Conservation (phyloP, 148 eudicot genomes). For the Cornus florida region DNA sequence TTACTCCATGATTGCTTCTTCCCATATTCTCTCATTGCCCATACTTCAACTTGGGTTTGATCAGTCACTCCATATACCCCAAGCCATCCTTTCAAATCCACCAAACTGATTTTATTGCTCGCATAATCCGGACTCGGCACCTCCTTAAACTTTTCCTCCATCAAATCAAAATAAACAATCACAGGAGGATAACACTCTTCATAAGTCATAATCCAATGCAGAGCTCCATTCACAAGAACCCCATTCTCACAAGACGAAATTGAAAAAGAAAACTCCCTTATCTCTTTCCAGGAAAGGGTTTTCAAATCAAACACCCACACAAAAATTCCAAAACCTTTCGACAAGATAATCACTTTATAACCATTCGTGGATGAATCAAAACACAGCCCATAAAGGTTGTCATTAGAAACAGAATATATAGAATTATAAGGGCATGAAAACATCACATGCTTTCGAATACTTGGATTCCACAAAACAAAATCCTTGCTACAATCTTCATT, state of each 20-base stretch:
- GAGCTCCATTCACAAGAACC: constrained; percentile 44
- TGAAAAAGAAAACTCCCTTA: constrained; percentile 31
- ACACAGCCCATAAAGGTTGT: constrained; percentile 45
- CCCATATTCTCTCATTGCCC: too few species aligned
- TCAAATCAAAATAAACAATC: constrained; percentile 43
- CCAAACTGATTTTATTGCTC: too few species aligned
- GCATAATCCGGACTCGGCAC: too few species aligned
- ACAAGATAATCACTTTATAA: constrained; percentile 42
- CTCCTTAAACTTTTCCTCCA: not conserved
- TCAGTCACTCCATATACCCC: too few species aligned
- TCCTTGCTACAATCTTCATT: not conserved
- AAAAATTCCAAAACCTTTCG: not conserved
- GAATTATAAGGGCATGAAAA: constrained; percentile 22
- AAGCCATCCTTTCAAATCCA: too few species aligned
- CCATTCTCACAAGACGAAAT: constrained; percentile 23
- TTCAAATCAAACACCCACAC: constrained; percentile 14
- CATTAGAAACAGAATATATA: constrained; percentile 15
- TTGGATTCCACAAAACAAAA: constrained; percentile 44
- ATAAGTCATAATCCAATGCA: constrained; percentile 48
- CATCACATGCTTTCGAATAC: constrained; percentile 25
- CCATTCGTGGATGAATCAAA: constrained; percentile 41
- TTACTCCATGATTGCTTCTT: too few species aligned
- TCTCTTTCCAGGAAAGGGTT: constrained; percentile 31
- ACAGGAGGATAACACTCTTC: constrained; percentile 4
- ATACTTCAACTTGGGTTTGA: too few species aligned